Base-by-base conservation (phyloP, 1,284 basidiomycete genomes). In the Ceratobasidium sp. region DNA sequence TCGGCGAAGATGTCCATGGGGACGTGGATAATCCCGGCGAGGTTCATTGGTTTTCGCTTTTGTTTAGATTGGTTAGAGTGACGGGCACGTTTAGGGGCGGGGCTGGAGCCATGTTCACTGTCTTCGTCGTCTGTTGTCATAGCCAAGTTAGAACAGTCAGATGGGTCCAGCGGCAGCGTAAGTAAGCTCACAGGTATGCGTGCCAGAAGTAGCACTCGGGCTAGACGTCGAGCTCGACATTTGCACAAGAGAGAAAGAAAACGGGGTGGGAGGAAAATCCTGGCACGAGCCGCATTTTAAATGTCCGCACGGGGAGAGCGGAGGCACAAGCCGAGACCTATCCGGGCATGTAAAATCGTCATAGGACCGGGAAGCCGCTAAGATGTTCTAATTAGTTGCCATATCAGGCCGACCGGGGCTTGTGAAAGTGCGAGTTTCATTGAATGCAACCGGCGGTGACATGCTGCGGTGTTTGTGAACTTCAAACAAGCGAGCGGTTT, bases 1-100 rank as follows among this genome's bases (percentile, higher is more conserved):
- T 73, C 60, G 39, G 49, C 61, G 15, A 75, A 75, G 39, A 75
- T 75, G 60, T 75, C 72, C 72, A 75, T 75, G 18, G 72, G 72
- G 33, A 75, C 61, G 49, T 75, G 60, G 10, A 75, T 51, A 26
- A 75, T 75, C 46, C 72, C 72, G 13, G 60, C 72, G 1, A 75
- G 46, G 33, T 46, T 64, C 2, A 46, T 28, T 13, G 23, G 61
- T n/a, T 64, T 75, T 28, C 61, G 20, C 40, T 75, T 75, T 12
- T 3, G 44, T 28, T 42, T 73, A 40, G 71, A 18, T 26, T 60
- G 58, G 58, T 26, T 20, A 6, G 58, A 60, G 58, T 28, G 58
- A 13, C 58, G 58, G 26, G 58, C 23, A 28, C 58, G 58, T 60
- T 60, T 60, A 15, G 58, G 15, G 10, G 58, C 15, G 26, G 58